Evolutionary conservation across 768 basidiomycete genomes (phyloP).

Genomic region (Lyophyllum atratum): DNA sequence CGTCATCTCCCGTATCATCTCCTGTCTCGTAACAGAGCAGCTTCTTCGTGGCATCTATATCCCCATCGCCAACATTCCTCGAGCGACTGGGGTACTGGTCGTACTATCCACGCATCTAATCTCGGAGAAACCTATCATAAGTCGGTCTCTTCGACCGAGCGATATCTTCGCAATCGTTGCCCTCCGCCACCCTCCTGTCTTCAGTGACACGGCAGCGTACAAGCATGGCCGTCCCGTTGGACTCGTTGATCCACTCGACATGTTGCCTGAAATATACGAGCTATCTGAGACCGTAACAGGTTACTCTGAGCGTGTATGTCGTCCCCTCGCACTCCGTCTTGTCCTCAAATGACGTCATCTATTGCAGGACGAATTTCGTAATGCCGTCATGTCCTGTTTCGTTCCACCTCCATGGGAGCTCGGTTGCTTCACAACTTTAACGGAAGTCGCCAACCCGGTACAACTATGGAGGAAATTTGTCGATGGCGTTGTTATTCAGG

Average conservation of each 20-base stretch:
- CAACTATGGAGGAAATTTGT: conserved; percentile 46
- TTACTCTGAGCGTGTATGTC: conserved; percentile 12
- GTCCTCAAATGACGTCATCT: neutral
- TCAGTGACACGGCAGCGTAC: conserved; percentile 28
- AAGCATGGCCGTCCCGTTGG: conserved; percentile 44
- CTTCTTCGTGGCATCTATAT: conserved; percentile 45
- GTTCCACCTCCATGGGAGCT: conserved; percentile 40
- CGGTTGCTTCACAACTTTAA: conserved; percentile 25
- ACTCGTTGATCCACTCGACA: conserved; percentile 60
- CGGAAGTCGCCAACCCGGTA: conserved; percentile 32
- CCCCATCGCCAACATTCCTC: conserved; percentile 24
- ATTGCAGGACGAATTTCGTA: conserved; percentile 26
- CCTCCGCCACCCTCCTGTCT: conserved; percentile 46
- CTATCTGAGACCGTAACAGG: conserved; percentile 18
- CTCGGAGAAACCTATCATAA: conserved; percentile 32
- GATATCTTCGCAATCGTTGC: conserved; percentile 53
- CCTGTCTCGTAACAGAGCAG: conserved; percentile 51
- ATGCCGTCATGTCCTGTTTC: conserved; percentile 33
- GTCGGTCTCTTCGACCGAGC: conserved; percentile 32
- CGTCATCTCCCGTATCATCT: conserved; percentile 47
- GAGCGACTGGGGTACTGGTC: conserved; percentile 36
- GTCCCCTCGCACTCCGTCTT: neutral
- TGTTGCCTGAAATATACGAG: conserved; percentile 47
- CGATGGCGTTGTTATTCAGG: conserved; percentile 33
- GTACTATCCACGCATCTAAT: conserved; percentile 39